Evolutionary conservation across 176 grass and related monocot species (phyloP).

Genomic region (Aegilops umbellulata): DNA sequence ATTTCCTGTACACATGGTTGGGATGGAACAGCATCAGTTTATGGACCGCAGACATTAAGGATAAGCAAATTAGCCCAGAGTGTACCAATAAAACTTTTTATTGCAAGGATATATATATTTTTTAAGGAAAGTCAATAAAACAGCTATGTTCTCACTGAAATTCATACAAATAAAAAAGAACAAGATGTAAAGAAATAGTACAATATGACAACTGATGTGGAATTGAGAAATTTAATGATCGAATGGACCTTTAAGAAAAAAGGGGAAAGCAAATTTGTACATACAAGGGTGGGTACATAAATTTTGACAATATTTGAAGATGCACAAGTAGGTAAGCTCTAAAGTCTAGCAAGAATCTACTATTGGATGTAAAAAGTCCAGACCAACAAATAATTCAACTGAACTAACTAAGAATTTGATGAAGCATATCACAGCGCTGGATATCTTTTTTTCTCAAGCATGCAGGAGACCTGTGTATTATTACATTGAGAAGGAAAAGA

Average conservation of each 20-base stretch:
- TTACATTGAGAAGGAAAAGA: too few relatives aligned
- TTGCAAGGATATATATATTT: background rate
- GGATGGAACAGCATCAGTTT: slow-evolving; percentile 27
- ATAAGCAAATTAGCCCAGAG: slow-evolving; percentile 10
- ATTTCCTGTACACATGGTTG: slow-evolving; percentile 60
- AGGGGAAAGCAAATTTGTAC: background rate
- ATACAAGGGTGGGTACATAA: background rate
- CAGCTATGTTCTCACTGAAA: background rate
- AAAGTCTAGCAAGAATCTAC: background rate
- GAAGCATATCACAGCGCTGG: background rate
- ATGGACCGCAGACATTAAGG: background rate
- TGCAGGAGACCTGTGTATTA: too few relatives aligned
- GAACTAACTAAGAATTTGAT: background rate
- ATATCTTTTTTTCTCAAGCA: background rate
- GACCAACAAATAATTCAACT: background rate
- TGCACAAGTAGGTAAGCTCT: background rate
- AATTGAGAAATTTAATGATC: background rate
- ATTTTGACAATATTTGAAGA: background rate
- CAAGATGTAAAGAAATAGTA: slow-evolving; percentile 9
- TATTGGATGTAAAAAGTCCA: background rate
- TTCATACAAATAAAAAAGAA: background rate
- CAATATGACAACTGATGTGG: background rate
- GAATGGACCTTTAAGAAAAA: background rate
- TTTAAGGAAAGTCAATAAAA: background rate
- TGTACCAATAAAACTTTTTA: background rate